These are phyloP conservation scores for Peronospora belbahrii DNA, from an alignment of 352 stramenopile genomes.

Conservation along the genomic window DNA sequence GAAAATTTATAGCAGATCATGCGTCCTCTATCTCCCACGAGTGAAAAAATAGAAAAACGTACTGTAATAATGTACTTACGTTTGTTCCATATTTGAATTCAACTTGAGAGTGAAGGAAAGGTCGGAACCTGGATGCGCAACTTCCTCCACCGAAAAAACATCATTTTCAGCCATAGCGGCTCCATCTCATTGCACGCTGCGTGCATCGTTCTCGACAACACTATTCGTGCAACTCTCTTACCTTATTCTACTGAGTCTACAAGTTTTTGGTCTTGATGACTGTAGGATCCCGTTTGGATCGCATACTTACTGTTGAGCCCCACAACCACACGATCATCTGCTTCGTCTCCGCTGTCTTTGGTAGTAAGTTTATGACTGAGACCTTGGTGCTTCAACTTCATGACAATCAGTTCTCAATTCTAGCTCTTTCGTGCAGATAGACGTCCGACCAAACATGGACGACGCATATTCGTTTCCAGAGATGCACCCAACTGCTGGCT, in stretches of 20 bases:
- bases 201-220: constrained; percentile 7
- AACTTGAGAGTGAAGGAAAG: not conserved
- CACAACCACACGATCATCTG: constrained; percentile 2
- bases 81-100: not conserved
- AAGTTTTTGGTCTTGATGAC: not conserved
- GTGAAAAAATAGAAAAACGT: too few species aligned
- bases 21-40: not conserved
- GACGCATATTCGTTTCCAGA: constrained; percentile 4
- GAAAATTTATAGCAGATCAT: not conserved
- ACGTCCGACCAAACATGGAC: constrained; percentile 3
- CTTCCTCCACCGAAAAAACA: not conserved
- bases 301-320: not conserved
- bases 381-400: constrained; percentile 5
- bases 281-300: not conserved
- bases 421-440: not conserved
- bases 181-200: constrained; percentile 4
- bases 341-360: not conserved
- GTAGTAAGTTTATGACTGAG: not conserved
- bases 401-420: constrained; percentile 17
- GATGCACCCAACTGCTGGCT: constrained; percentile 19
- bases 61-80: not conserved
- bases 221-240: not conserved
- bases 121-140: not conserved
- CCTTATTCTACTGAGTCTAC: not conserved
- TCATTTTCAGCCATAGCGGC: not conserved